Evolutionary conservation across 1,284 basidiomycete species (phyloP), one percentile per base, ranked within the genome.

Genomic region (Inonotus hispidus): DNA sequence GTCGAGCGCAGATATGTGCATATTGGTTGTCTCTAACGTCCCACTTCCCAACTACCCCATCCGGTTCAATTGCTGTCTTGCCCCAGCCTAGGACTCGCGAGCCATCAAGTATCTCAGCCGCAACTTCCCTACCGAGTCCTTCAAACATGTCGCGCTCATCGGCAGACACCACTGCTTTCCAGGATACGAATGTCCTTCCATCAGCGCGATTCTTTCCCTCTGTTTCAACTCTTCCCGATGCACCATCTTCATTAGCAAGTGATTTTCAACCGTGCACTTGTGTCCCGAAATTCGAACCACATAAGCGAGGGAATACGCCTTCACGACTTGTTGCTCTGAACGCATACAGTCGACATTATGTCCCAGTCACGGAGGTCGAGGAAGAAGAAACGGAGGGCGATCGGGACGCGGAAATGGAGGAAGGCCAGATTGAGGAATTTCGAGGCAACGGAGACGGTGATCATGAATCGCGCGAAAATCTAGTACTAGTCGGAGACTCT

Each of bases 341-440:
- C 3, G 8, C 32, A 14, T 43, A 7, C 11, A 7, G 41, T 7
- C 41, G n/a, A n/a, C 41, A 16, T 10, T 14, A n/a, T 43, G 19
- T 43, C 41, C 19, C 19, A 1, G 41, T 43, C 5, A n/a, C 7
- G 2, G 16, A 43, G 41, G 23, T 32, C 4, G 53, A 60, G 27
- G 11, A 16, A 35, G 14, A 7, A 16, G 23, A 4, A 35, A 16
- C 1, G 25, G 16, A 8, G 16, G 50, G n/a, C 13, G 41, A 13
- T 32, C 32, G n/a, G 25, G 32, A 52, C 32, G 29, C 27, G 4
- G 59, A 55, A 8, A 55, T 55, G 53, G 53, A 55, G 39, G 59
- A 60, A 55, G 59, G 59, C 13, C 41, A 60, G 23, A 47, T 60
- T 46, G 19, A 35, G n/a, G 58, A 59, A 21, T 23, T 25, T 58